These are phyloP conservation scores for Colletotrichum ledebouriae DNA, from an alignment of 2,329 filamentous ascomycete species.

Conservation along the genomic window DNA sequence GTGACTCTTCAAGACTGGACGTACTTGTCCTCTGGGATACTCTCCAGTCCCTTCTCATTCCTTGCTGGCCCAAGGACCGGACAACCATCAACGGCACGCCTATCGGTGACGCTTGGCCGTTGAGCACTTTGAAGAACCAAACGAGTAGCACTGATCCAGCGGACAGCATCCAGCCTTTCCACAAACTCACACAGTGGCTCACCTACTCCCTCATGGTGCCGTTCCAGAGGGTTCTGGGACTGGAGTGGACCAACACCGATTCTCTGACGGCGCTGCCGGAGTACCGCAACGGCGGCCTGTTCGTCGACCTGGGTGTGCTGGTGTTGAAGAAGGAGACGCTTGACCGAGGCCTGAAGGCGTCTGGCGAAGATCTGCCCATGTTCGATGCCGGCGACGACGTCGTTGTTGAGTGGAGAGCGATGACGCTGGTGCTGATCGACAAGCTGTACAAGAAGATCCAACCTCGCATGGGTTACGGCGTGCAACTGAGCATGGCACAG, in stretches of 20 bases:
- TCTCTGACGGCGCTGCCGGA: slow-evolving; percentile 90
- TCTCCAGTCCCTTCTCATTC: slow-evolving; percentile 60
- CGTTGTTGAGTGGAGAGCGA: slow-evolving; percentile 75
- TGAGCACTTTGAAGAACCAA: slow-evolving; percentile 48
- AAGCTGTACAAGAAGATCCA: slow-evolving; percentile 63
- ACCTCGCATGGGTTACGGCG: slow-evolving; percentile 50
- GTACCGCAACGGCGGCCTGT: slow-evolving; percentile 90
- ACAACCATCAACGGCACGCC: slow-evolving; percentile 63
- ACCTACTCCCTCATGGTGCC: slow-evolving; percentile 94
- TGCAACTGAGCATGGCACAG: slow-evolving; percentile 61
- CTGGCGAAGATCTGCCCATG: slow-evolving; percentile 66
- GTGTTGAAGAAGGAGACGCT: slow-evolving; percentile 79
- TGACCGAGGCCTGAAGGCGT: slow-evolving; percentile 75
- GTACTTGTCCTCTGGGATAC: slow-evolving; percentile 57
- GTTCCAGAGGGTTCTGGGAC: slow-evolving; percentile 83
- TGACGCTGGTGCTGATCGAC: slow-evolving; percentile 73
- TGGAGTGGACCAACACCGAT: slow-evolving; percentile 85
- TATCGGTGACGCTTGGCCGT: slow-evolving; percentile 65
- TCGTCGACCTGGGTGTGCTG: slow-evolving; percentile 86
- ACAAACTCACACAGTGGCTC: slow-evolving; percentile 96
- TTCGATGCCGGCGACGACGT: slow-evolving; percentile 72
- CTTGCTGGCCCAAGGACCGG: slow-evolving; percentile 62
- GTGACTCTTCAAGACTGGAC: slow-evolving; percentile 50
- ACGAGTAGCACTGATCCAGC: slow-evolving; percentile 43
- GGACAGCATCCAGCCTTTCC: slow-evolving; percentile 80